Evolutionary conservation across 768 basidiomycete species (phyloP).

Genomic region (Termitomyces eurrhizus): DNA sequence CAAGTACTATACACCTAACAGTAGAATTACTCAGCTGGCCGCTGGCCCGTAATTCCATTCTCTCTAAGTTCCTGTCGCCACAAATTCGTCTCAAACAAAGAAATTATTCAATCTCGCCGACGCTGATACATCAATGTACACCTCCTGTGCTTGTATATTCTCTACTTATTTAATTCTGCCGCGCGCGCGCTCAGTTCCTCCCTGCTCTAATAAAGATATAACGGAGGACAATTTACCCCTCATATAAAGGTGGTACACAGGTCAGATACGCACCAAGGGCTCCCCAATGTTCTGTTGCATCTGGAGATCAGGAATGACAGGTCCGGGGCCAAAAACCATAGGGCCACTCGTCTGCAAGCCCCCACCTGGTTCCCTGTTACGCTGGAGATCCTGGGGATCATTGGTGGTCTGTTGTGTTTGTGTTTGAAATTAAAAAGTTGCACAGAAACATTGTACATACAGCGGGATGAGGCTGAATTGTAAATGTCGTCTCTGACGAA

Average conservation of each 20-base stretch:
- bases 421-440: background rate
- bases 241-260: background rate
- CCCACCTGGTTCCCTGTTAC: conserved; percentile 27
- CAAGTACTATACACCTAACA: too few species aligned
- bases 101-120: background rate
- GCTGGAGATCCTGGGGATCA: conserved; percentile 50
- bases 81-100: too few species aligned
- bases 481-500: conserved; percentile 36
- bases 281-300: conserved; percentile 40
- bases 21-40: too few species aligned
- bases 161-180: conserved; percentile 39
- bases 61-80: too few species aligned
- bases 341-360: conserved; percentile 36
- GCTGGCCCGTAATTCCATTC: too few species aligned
- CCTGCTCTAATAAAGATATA: conserved; percentile 35
- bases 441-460: conserved; percentile 27
- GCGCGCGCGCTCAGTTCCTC: conserved; percentile 46
- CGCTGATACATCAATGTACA: background rate
- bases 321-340: conserved; percentile 35
- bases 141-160: background rate
- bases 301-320: conserved; percentile 44
- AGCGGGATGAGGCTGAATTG: conserved; percentile 61
- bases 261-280: conserved; percentile 38
- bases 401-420: conserved; percentile 46
- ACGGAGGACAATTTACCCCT: background rate